Percentiles rank a stretch among this genome's conserved stretches.
These are phyloP conservation scores for Basidiobolus meristosporus DNA, from an alignment of 371 early-diverging fungal species.

Conservation along the genomic window DNA sequence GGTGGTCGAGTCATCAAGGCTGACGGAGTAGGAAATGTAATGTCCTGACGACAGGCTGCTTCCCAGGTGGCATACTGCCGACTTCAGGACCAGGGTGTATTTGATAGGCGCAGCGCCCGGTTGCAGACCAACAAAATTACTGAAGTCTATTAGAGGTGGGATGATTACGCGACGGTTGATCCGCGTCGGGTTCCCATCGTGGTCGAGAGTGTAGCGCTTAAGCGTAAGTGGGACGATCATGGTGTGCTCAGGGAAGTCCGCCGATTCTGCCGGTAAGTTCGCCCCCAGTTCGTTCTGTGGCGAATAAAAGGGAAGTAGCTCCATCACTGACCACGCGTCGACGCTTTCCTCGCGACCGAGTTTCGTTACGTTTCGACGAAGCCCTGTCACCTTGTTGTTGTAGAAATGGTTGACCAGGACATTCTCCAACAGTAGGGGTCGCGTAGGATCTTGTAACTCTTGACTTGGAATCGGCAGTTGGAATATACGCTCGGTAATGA, in stretches of 20 bases:
- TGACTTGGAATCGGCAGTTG: constrained; percentile 18
- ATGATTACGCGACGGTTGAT: constrained; percentile 18
- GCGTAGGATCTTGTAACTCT: no score
- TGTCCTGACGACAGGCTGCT: constrained; percentile 21
- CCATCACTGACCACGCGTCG: constrained; percentile 32
- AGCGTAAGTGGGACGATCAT: constrained; percentile 28
- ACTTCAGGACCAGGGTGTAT: constrained; percentile 21
- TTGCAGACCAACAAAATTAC: constrained; percentile 17
- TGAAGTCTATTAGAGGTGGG: constrained; percentile 23
- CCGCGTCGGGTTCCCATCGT: constrained; percentile 11
- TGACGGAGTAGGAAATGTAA: constrained; percentile 16
- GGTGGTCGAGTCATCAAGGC: no score
- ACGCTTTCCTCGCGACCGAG: no score
- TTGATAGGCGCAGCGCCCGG: constrained; percentile 6
- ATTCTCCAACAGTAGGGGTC: no score
- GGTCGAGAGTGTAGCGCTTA: constrained; percentile 23
- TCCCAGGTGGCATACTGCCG: constrained; percentile 33
- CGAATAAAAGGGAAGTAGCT: constrained; percentile 31
- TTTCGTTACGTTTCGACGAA: no score
- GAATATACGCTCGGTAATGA: constrained; percentile 31
- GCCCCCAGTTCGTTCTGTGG: constrained; percentile 25
- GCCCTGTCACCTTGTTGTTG: constrained; percentile 14
- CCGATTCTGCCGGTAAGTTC: neutral
- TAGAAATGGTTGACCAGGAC: constrained; percentile 14
- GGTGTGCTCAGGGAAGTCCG: constrained; percentile 16